Percentiles rank a stretch among this genome's conserved stretches.
Evolutionary conservation across 2,329 filamentous ascomycete genomes (phyloP).

Genomic region (Phialocephala sp.): DNA sequence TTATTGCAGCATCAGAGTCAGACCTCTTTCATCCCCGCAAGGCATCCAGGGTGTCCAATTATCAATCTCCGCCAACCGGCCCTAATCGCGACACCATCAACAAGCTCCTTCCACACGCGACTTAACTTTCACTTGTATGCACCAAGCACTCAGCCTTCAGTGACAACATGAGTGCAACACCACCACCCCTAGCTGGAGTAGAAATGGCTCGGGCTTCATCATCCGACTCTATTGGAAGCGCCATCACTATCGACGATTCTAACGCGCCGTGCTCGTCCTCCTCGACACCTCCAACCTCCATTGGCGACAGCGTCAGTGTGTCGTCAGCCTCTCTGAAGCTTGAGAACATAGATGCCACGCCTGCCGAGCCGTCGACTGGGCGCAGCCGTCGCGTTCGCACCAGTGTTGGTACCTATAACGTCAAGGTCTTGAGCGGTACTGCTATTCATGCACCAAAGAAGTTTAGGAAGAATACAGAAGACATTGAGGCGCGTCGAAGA

Average conservation of each 20-base stretch:
- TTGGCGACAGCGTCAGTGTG: constrained; percentile 66
- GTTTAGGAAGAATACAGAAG: constrained; percentile 49
- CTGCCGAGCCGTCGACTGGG: constrained; percentile 33
- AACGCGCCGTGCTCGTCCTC: constrained; percentile 41
- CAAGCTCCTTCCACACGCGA: not conserved
- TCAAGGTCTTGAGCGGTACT: constrained; percentile 66
- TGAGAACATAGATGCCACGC: constrained; percentile 28
- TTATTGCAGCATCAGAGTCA: constrained; percentile 5
- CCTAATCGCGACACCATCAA: constrained; percentile 4
- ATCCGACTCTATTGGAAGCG: constrained; percentile 37
- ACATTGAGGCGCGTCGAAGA: constrained; percentile 46
- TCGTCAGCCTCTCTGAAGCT: constrained; percentile 50
- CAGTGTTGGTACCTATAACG: constrained; percentile 69
- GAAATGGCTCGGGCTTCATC: constrained; percentile 38
- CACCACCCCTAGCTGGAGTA: constrained; percentile 22
- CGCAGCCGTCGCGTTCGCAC: constrained; percentile 61
- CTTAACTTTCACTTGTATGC: not conserved
- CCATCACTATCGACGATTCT: constrained; percentile 38
- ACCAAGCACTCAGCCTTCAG: not conserved
- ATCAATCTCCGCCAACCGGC: not conserved
- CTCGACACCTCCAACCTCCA: constrained; percentile 68
- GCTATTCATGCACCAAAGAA: constrained; percentile 56
- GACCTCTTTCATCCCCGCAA: not conserved
- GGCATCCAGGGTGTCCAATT: not conserved
- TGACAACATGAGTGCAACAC: constrained; percentile 25